Conservation (phyloP, 1,284 basidiomycete genomes). For the Trichosporon inkin region DNA sequence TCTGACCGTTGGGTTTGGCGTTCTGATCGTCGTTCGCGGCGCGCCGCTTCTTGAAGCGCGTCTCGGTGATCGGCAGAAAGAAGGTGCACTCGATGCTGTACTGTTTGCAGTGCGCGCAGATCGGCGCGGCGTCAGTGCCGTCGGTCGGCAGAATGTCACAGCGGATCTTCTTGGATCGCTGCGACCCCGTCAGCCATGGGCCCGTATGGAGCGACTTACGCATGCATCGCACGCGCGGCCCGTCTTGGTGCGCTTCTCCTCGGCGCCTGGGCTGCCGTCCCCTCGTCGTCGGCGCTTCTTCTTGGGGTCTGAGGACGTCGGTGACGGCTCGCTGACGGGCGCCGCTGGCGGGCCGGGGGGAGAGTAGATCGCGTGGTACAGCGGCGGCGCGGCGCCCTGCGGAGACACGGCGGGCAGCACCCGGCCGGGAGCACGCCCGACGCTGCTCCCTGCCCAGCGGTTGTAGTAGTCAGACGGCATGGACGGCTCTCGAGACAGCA, state of each 20-base stretch:
- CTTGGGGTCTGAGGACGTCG: constrained; percentile 16
- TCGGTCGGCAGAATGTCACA: constrained; percentile 41
- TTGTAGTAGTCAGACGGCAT: constrained; percentile 5
- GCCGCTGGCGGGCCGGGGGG: background rate
- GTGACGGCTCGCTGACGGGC: background rate
- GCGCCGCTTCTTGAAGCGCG: constrained; percentile 95
- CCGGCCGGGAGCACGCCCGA: background rate
- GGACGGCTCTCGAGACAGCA: background rate
- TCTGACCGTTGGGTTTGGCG: background rate
- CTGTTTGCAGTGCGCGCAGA: constrained; percentile 55
- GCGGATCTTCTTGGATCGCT: constrained; percentile 83
- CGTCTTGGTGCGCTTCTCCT: constrained; percentile 48
- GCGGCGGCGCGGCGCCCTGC: background rate
- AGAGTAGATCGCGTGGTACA: background rate
- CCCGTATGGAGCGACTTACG: constrained; percentile 27
- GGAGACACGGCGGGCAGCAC: background rate
- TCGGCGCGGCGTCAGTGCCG: constrained; percentile 29
- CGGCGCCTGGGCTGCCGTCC: constrained; percentile 12
- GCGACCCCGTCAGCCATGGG: constrained; percentile 6
- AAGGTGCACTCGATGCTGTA: constrained; percentile 90
- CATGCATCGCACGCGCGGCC: constrained; percentile 50
- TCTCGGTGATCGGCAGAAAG: constrained; percentile 96
- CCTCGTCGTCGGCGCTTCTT: constrained; percentile 24
- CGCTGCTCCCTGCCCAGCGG: background rate
- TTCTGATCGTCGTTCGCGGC: constrained; percentile 54